Evolutionary conservation across 495 filamentous ascomycete species (phyloP).

Genomic region (Amphirosellinia nigrospora): DNA sequence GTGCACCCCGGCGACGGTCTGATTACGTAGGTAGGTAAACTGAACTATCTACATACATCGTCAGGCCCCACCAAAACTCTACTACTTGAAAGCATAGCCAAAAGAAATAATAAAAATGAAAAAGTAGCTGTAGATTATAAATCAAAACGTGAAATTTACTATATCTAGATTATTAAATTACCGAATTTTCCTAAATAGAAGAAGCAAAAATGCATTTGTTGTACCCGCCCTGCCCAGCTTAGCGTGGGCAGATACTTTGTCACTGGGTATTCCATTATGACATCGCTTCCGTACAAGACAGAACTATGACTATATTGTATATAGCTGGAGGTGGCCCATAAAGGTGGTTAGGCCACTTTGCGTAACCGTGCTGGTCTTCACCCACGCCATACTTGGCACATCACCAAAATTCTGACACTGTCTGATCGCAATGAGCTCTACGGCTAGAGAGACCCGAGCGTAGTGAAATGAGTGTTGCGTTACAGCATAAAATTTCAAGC

Average conservation of each 20-base stretch:
- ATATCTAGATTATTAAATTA: no score
- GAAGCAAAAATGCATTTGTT: no score
- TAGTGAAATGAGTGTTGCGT: background rate
- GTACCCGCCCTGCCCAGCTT: no score
- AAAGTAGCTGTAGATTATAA: no score
- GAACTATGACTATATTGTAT: background rate
- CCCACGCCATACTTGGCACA: background rate
- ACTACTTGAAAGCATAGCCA: no score
- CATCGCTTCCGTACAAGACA: background rate
- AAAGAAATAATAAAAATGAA: no score
- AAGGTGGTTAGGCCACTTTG: background rate
- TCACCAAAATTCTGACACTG: background rate
- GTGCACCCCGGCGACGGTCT: no score
- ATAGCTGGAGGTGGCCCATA: background rate
- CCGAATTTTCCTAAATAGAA: no score
- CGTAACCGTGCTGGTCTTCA: background rate
- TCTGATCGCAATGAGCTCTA: background rate
- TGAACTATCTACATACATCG: background rate
- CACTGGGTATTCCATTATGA: background rate
- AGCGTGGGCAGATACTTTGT: background rate
- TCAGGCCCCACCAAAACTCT: background rate
- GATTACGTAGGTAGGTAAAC: background rate
- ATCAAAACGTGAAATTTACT: no score
- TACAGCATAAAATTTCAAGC: no score
- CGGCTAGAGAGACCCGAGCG: background rate